Conservation (phyloP, 768 basidiomycete genomes). For the Podaxis pistillaris region DNA sequence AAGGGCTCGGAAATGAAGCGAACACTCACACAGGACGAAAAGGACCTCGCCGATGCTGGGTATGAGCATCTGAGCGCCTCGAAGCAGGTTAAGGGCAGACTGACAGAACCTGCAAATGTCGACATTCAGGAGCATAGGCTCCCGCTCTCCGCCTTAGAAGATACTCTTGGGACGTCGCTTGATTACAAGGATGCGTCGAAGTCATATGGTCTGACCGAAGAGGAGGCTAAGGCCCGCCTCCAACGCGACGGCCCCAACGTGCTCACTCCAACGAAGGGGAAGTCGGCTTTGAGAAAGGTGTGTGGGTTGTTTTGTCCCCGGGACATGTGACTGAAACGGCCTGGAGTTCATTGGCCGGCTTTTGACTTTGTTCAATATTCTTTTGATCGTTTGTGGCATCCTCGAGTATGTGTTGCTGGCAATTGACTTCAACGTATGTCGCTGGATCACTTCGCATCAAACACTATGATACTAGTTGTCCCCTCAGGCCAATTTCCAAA, state of each 20-base stretch:
- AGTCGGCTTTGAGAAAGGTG: constrained; percentile 64
- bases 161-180: constrained; percentile 46
- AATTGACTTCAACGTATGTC: constrained; percentile 53
- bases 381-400: constrained; percentile 63
- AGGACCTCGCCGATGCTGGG: constrained; percentile 64
- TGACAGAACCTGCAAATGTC: constrained; percentile 31
- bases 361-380: constrained; percentile 65
- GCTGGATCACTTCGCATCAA: neutral
- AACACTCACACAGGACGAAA: constrained; percentile 65
- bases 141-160: constrained; percentile 37
- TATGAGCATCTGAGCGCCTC: constrained; percentile 57
- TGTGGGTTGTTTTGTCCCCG: constrained; percentile 8
- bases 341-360: constrained; percentile 62
- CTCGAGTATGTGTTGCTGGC: constrained; percentile 66
- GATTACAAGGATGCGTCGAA: constrained; percentile 49
- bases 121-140: constrained; percentile 60
- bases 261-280: constrained; percentile 66
- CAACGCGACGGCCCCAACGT: constrained; percentile 57
- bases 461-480: constrained; percentile 16
- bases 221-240: constrained; percentile 55
- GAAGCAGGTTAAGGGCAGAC: constrained; percentile 23
- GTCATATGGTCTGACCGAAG: constrained; percentile 49
- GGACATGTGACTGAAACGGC: constrained; percentile 12
- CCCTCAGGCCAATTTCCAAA: constrained; percentile 53
- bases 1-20: constrained; percentile 60